Evolutionary conservation across 2,329 filamentous ascomycete species (phyloP).

Genomic region (Aspergillus sp.): DNA sequence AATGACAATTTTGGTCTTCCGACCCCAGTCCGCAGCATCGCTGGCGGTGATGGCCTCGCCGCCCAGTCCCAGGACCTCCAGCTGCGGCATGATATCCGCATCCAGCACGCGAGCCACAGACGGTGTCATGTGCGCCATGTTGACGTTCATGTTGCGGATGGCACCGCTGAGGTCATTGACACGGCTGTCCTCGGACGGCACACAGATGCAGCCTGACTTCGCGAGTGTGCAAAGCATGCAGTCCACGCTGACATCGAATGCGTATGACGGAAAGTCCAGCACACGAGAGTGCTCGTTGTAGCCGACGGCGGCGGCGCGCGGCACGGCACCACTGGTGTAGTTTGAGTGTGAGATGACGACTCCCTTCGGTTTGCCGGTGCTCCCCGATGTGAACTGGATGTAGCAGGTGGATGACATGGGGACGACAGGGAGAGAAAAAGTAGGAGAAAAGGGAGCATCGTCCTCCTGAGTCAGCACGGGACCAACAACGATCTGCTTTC

Average conservation of each 20-base stretch:
- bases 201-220: slow-evolving; percentile 54
- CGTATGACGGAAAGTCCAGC: slow-evolving; percentile 45
- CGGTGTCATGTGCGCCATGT: slow-evolving; percentile 37
- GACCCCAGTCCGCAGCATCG: neutral
- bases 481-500: neutral
- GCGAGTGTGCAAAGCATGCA: slow-evolving; percentile 52
- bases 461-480: neutral
- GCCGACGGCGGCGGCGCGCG: slow-evolving; percentile 15
- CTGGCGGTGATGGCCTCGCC: slow-evolving; percentile 7
- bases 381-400: slow-evolving; percentile 78
- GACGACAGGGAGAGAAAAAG: neutral
- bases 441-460: neutral
- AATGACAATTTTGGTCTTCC: neutral
- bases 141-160: slow-evolving; percentile 27
- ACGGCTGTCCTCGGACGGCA: slow-evolving; percentile 42
- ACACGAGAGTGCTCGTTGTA: slow-evolving; percentile 22
- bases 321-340: slow-evolving; percentile 9
- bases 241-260: slow-evolving; percentile 48
- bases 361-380: slow-evolving; percentile 81
- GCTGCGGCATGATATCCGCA: slow-evolving; percentile 4
- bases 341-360: slow-evolving; percentile 69
- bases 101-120: slow-evolving; percentile 25
- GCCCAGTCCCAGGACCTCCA: slow-evolving; percentile 8
- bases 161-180: slow-evolving; percentile 9
- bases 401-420: slow-evolving; percentile 46